These are phyloP conservation scores for Ustilago shanxiensis DNA, from an alignment of 1,284 basidiomycete genomes.

Conservation along the genomic window DNA sequence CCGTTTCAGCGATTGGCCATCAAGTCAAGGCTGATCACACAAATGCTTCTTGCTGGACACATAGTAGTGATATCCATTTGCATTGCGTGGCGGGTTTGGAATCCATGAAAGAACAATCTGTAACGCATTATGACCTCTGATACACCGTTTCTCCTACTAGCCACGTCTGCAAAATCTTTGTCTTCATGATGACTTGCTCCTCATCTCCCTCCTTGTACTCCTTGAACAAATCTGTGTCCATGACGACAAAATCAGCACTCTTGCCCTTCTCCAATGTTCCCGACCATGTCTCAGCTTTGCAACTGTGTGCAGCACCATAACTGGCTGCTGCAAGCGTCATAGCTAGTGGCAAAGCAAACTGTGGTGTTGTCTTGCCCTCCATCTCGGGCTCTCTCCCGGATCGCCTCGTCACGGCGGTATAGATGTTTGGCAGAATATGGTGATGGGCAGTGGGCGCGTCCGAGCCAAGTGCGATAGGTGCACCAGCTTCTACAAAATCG, in stretches of 20 bases:
- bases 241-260: conserved; percentile 51
- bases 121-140: conserved; percentile 5
- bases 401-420: conserved; percentile 43
- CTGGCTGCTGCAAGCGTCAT: conserved; percentile 43
- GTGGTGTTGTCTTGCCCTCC: conserved; percentile 32
- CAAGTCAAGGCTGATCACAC: background rate
- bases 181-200: conserved; percentile 37
- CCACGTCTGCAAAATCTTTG: conserved; percentile 52
- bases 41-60: background rate
- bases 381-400: conserved; percentile 38
- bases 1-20: background rate
- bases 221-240: conserved; percentile 50
- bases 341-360: conserved; percentile 52
- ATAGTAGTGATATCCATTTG: background rate
- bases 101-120: background rate
- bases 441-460: conserved; percentile 49
- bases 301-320: conserved; percentile 47
- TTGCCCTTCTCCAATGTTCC: conserved; percentile 43
- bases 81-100: background rate
- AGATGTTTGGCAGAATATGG: conserved; percentile 50
- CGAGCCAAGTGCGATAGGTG: conserved; percentile 46
- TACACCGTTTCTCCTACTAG: conserved; percentile 37
- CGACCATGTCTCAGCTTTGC: conserved; percentile 42
- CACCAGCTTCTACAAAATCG: conserved; percentile 49
- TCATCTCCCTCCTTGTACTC: conserved; percentile 30